phyloP scores from a whole-genome alignment of 2,329 filamentous ascomycete genomes.

The Spiromastix sp. region DNA sequence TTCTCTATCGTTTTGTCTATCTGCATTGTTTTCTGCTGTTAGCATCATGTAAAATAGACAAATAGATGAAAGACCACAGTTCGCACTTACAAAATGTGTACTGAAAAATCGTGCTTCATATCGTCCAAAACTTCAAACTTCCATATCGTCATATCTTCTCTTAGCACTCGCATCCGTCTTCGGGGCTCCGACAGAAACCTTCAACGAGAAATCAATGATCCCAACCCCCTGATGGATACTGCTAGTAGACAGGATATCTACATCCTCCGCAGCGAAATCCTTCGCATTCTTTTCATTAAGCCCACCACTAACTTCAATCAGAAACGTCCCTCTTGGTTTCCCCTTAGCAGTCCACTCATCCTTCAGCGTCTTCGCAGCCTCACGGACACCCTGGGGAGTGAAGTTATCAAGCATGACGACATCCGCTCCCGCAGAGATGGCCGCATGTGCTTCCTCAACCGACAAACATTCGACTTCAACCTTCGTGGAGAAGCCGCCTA shows the following conservation, averaged over 20 bases:
- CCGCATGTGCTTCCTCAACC: constrained; percentile 81
- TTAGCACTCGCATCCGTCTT: no score
- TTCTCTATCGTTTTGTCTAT: no score
- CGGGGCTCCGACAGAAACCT: no score
- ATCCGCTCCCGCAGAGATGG: constrained; percentile 81
- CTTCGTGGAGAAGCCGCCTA: constrained; percentile 83
- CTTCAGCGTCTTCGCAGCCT: constrained; percentile 66
- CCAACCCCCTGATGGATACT: constrained; percentile 92
- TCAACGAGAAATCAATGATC: constrained; percentile 92
- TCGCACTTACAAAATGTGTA: no score
- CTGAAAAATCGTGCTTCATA: no score
- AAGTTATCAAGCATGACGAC: constrained; percentile 99
- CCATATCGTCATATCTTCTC: no score
- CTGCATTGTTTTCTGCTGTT: no score
- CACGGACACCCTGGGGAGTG: constrained; percentile 62
- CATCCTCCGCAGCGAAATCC: constrained; percentile 61
- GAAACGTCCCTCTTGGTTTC: constrained; percentile 51
- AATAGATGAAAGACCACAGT: no score
- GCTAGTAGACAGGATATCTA: constrained; percentile 93
- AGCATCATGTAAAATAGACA: no score
- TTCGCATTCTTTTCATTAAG: constrained; percentile 76
- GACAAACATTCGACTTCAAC: constrained; percentile 92
- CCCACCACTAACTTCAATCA: constrained; percentile 89
- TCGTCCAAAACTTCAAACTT: no score
- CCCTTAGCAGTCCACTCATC: constrained; percentile 65